Conservation (phyloP, 306 rosid species). For the Quercus alba region DNA sequence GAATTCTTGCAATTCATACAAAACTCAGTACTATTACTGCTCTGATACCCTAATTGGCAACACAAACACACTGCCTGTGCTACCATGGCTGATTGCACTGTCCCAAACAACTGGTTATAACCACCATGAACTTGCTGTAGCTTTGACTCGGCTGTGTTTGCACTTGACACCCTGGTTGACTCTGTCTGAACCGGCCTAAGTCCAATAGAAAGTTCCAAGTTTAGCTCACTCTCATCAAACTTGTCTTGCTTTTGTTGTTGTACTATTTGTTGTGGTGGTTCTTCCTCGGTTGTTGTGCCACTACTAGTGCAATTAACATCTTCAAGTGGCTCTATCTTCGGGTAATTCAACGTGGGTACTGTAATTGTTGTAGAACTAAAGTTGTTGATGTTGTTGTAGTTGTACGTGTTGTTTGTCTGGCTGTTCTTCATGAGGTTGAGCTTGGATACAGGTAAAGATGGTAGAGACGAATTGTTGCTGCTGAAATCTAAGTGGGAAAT, state of each 20-base stretch:
- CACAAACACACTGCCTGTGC: constrained; percentile 31
- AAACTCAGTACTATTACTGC: constrained; percentile 2
- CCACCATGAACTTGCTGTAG: background rate
- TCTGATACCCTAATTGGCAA: constrained; percentile 39
- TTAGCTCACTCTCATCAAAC: constrained; percentile 15
- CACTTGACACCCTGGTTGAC: constrained; percentile 20
- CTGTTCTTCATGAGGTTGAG: constrained; percentile 10
- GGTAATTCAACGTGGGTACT: background rate
- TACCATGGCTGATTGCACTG: constrained; percentile 1
- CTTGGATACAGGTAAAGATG: constrained; percentile 20
- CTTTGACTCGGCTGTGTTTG: constrained; percentile 51
- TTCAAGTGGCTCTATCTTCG: constrained; percentile 13
- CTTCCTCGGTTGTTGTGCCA: constrained; percentile 56
- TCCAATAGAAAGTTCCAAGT: constrained; percentile 66
- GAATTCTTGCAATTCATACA: constrained; percentile 37
- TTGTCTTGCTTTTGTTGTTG: background rate
- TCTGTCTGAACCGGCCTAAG: constrained; percentile 41
- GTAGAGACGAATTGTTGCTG: constrained; percentile 22
- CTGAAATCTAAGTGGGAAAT: constrained; percentile 24
- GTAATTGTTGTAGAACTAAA: background rate
- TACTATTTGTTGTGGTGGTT: background rate
- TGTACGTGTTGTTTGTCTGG: constrained; percentile 1
- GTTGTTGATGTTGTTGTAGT: background rate
- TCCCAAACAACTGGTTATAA: background rate
- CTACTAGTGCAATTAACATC: constrained; percentile 42